Evolutionary conservation across 139 green algal genomes (phyloP), one percentile per base, ranked within the genome.

Genomic region (Auxenochlorella pyrenoidosa): DNA sequence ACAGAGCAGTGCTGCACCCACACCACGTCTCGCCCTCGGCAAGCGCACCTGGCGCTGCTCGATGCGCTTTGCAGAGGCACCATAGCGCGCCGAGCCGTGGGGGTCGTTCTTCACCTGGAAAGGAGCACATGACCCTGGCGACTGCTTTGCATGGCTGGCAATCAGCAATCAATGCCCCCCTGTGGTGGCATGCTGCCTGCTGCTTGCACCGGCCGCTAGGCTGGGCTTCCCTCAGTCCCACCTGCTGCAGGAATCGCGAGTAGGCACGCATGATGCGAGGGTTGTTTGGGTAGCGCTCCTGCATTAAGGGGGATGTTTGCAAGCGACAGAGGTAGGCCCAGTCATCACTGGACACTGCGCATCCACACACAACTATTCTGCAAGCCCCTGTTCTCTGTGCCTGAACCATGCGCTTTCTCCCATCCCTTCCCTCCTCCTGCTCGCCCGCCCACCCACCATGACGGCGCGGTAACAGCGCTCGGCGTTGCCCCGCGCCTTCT

Each of bases 271-370:
- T 44, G 54, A 84, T 72, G 54, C 79, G 54, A 2, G 79, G 79
- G 79, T 84, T 84, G 79, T 73, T 73, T 3, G 79, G 79, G 58
- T 84, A 84, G 36, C 79, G 34, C 54, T 84, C 79, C 79, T 83
- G 78, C 51, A 81, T 54, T 8, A 0, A 58, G 15, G 43, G 21
- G 5, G 5, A 34, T 3, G 32, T 41, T 19, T 8, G 5, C 16
- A 26, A 43, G 24, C 22, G 6, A 75, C 47, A 58, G 12, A 12
- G 6, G 12, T 18, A 12, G 47, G 8, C 47, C 12, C 36, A 51
- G n/a, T n/a, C n/a, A n/a, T n/a, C n/a, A n/a, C n/a, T n/a, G n/a
- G n/a, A n/a, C n/a, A n/a, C n/a, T n/a, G n/a, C n/a, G n/a, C n/a
- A n/a, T n/a, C n/a, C n/a, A n/a, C n/a, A n/a, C n/a, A n/a, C n/a